A percentile compares a stretch with the other conserved stretches of the same genome.
phyloP scores from a whole-genome alignment of 78 protist species.

The Capsaspora owczarzaki region DNA sequence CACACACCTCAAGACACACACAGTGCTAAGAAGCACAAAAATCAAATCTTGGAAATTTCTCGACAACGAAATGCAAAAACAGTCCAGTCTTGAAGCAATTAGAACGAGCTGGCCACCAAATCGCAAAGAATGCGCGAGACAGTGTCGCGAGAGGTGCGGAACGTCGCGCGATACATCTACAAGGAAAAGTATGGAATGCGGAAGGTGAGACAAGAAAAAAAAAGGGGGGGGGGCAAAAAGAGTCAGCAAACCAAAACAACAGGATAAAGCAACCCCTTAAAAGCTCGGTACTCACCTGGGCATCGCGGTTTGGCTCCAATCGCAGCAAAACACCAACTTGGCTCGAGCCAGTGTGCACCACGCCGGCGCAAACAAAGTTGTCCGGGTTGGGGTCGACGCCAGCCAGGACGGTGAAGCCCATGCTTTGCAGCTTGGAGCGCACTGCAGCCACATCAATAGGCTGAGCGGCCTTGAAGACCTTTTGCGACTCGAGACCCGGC shows the following conservation, averaged over 20 bases:
- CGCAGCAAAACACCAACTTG: slow-evolving; percentile 29
- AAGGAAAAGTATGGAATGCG: too few species aligned
- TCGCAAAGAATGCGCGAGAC: too few species aligned
- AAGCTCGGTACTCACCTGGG: background rate
- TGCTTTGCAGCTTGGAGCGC: background rate
- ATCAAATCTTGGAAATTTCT: too few species aligned
- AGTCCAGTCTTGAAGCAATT: too few species aligned
- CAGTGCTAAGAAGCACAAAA: too few species aligned
- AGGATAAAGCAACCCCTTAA: background rate
- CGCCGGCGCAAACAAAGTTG: slow-evolving; percentile 62
- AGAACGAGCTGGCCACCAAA: too few species aligned
- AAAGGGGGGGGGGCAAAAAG: too few species aligned
- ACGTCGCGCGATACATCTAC: background rate
- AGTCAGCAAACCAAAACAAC: background rate
- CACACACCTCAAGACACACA: too few species aligned
- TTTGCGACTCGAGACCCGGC: slow-evolving; percentile 44
- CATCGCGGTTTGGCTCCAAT: slow-evolving; percentile 12
- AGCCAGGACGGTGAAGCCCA: slow-evolving; percentile 30
- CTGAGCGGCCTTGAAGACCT: slow-evolving; percentile 29
- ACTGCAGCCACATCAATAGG: slow-evolving; percentile 27
- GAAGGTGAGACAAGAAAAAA: too few species aligned
- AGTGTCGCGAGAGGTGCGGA: background rate
- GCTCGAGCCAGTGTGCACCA: background rate
- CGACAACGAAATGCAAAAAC: too few species aligned
- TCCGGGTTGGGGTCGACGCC: slow-evolving; percentile 69